Evolutionary conservation across 2,329 filamentous ascomycete species (phyloP), one percentile per base, ranked within the genome.

Genomic region (Colletotrichum salicis): DNA sequence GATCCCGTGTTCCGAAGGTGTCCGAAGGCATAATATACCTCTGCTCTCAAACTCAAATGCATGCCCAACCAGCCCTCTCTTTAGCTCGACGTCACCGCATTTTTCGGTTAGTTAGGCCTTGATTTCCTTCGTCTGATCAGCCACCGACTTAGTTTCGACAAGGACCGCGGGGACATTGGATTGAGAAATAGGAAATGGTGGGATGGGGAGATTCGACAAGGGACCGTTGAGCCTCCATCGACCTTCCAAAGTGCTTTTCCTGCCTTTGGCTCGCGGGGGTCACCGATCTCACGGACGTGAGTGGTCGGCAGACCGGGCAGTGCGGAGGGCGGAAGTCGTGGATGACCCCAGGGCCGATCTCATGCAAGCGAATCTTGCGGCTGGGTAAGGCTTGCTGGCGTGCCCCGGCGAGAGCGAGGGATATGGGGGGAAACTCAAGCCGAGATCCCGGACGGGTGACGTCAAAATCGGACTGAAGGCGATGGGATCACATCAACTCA

Each of bases 111-210:
- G 3, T 65, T 55, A 65, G 70, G 67, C 67, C 70, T 62, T 72
- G 56, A 41, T 66, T 57, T 57, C 54, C 45, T 58, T 52, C 70
- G 67, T 72, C 67, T 72, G 67, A 71, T 72, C 70, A 71, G 67
- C 70, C 70, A 67, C 51, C 51, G 29, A 66, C 22, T 58, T 72
- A 66, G 66, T 72, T 72, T 70, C 61, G 67, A 72, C 70, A 72
- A 22, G 70, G 70, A 62, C 37, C 41, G 31, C 51, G 70, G 37
- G 41, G 13, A 33, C 45, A 37, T 11, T 59, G 24, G 19, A 37
- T 11, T 22, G n/a, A 56, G 52, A 57, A 61, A 66, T 35, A 24
- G 58, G 64, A 22, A 35, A 5, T 57, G 61, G 58, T 22, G 31
- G 37, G 45, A 66, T n/a, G 29, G 37, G 29, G 37, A 52, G 8